A percentile compares a stretch with the other conserved stretches of the same genome.
phyloP scores from a whole-genome alignment of 768 basidiomycete species.

The Auriscalpium microsporum region DNA sequence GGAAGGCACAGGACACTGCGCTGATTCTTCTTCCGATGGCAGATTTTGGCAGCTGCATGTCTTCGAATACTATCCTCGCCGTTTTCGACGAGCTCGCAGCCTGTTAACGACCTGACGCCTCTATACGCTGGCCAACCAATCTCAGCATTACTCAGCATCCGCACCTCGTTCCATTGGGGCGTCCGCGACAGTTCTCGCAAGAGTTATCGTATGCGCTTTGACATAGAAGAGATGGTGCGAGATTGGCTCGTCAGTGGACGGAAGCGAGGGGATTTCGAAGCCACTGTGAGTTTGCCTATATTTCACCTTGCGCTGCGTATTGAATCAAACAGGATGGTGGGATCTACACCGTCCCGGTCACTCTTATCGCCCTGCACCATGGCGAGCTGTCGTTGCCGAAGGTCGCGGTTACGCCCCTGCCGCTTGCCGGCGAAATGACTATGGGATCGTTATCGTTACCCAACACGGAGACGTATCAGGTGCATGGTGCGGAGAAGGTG shows the following conservation, averaged over 20 bases:
- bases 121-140: conserved; percentile 87
- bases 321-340: conserved; percentile 44
- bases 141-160: conserved; percentile 54
- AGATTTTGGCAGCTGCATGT: conserved; percentile 62
- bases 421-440: conserved; percentile 39
- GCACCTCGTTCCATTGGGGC: conserved; percentile 75
- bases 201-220: conserved; percentile 60
- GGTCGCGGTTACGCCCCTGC: conserved; percentile 54
- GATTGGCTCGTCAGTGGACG: conserved; percentile 88
- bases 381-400: conserved; percentile 74
- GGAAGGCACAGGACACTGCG: conserved; percentile 1
- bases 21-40: conserved; percentile 1
- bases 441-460: conserved; percentile 56
- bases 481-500: conserved; percentile 75
- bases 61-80: conserved; percentile 42
- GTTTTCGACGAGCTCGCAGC: conserved; percentile 25
- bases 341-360: conserved; percentile 53
- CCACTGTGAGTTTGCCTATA: conserved; percentile 42
- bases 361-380: conserved; percentile 81
- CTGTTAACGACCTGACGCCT: conserved; percentile 1
- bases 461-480: conserved; percentile 71
- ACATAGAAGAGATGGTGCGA: conserved; percentile 69
- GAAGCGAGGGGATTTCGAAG: conserved; percentile 77
- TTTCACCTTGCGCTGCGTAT: neutral
- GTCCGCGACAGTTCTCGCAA: conserved; percentile 29